Evolutionary conservation across 2,329 filamentous ascomycete genomes (phyloP), one percentile per base, ranked within the genome.

Genomic region (Rhinocladiella mackenziei): DNA sequence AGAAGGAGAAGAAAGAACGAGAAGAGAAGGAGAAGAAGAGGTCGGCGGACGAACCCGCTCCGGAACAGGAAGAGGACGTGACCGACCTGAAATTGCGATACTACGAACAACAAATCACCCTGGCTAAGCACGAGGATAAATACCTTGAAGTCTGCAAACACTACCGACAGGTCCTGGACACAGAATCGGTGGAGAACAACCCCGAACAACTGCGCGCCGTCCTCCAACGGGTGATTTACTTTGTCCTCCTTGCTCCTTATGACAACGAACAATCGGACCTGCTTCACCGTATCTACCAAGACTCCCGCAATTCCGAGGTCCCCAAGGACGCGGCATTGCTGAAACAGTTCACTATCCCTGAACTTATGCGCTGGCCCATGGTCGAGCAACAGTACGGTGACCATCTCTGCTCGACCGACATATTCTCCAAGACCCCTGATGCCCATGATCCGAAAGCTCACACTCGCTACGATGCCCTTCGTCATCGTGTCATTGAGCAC

Each of bases 221-320:
- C 13, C 78, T 98, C 31, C 89, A 95, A 72, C 82, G 92, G 61
- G 89, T 97, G 64, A 89, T 97, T 69, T 97, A 94, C 77, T 98
- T 94, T 68, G 82, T 95, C 65, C 92, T 97, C 56, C 84, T 98
- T 39, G 86, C 92, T 5, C 89, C 92, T 5, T 89, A 97, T 69
- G 91, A 98, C 72, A 98, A 98, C 68, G 92, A 98, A 67, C 92
- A 98, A 66, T 92, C 91, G 58, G 92, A 98, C 58, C 84, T 98
- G 43, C 82, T 98, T 50, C 89, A 98, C 71, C 86, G 92, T 60
- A 85, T 98, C 58, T 80, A 89, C 65, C 80, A 83, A 65, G 92
- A 98, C 66, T 71, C 83, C 5, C 86, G 92, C 53, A 89, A 89
- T 64, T 70, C 80, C 8, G 78, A 84, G 63, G 80, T 97, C 2